Percentiles rank a stretch among this genome's conserved stretches.
phyloP scores from a whole-genome alignment of 805 yeast species.

The Metschnikowia chrysomelidarum region DNA sequence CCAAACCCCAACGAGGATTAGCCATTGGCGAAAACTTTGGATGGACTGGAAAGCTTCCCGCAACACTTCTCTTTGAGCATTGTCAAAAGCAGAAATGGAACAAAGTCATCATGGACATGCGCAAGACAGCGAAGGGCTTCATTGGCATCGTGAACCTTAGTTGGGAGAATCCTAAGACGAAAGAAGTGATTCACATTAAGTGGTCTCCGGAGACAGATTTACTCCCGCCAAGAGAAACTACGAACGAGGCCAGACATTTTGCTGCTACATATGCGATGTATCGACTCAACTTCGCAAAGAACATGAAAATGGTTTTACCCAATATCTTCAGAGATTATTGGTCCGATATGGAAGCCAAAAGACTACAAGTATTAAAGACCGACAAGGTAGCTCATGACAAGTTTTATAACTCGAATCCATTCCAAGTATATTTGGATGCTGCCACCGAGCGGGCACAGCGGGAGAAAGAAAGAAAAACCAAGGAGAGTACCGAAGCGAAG shows the following conservation, averaged over 20 bases:
- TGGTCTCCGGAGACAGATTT: constrained; percentile 52
- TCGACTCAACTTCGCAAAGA: constrained; percentile 75
- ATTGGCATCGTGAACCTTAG: constrained; percentile 62
- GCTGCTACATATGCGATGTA: constrained; percentile 89
- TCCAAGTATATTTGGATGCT: constrained; percentile 60
- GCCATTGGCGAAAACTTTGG: constrained; percentile 59
- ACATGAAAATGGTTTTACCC: constrained; percentile 84
- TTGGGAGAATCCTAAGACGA: constrained; percentile 80
- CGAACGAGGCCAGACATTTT: constrained; percentile 84
- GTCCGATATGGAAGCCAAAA: constrained; percentile 63
- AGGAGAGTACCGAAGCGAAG: constrained; percentile 50
- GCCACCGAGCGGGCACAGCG: constrained; percentile 42
- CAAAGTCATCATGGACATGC: constrained; percentile 76
- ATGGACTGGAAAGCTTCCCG: constrained; percentile 96
- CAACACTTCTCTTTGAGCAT: constrained; percentile 78
- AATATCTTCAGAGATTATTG: constrained; percentile 76
- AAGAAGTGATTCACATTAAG: constrained; percentile 56
- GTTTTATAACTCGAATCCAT: constrained; percentile 73
- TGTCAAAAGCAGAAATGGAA: constrained; percentile 91
- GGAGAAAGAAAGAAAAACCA: constrained; percentile 47
- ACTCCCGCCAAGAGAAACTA: constrained; percentile 68
- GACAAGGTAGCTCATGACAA: constrained; percentile 48
- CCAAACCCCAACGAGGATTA: constrained; percentile 39
- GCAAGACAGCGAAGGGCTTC: constrained; percentile 47
- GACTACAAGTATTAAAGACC: constrained; percentile 47